phyloP scores from a whole-genome alignment of 208 protist genomes.

The Acanthamoeba sp. region DNA sequence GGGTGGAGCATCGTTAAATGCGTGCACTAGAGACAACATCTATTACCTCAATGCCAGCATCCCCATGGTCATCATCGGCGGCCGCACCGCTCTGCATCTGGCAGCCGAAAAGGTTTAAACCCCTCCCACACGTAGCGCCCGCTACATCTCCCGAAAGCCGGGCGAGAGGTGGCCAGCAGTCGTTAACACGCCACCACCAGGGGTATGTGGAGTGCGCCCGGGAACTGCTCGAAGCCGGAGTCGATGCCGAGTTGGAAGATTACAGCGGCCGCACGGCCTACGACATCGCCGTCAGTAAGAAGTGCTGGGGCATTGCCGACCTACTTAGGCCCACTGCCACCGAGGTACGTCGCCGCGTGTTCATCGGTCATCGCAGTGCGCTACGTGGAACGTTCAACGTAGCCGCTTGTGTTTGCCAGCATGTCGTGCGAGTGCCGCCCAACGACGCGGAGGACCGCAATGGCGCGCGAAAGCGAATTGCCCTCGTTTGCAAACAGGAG shows the following conservation, averaged over 20 bases:
- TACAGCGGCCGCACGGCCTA: conserved; percentile 57
- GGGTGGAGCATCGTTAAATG: background rate
- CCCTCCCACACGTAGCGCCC: background rate
- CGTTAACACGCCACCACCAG: background rate
- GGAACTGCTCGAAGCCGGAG: background rate
- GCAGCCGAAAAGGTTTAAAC: conserved; percentile 21
- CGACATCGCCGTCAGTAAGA: conserved; percentile 32
- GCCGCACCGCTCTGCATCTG: conserved; percentile 28
- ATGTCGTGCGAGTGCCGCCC: background rate
- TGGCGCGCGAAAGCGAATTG: background rate
- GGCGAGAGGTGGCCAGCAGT: background rate
- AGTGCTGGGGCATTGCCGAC: background rate
- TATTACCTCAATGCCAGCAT: conserved; percentile 66
- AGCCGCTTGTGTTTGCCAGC: background rate
- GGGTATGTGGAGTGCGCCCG: background rate
- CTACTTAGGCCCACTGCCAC: background rate
- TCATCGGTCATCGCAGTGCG: no score
- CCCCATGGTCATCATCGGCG: conserved; percentile 31
- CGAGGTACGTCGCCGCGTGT: no score
- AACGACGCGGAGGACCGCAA: conserved; percentile 11
- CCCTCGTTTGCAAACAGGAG: background rate
- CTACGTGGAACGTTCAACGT: background rate
- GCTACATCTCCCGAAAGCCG: no score
- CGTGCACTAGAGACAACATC: background rate
- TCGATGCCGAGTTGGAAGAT: background rate